Evolutionary conservation across 2,329 filamentous ascomycete genomes (phyloP).

Genomic region (Parascedosporium putredinis): DNA sequence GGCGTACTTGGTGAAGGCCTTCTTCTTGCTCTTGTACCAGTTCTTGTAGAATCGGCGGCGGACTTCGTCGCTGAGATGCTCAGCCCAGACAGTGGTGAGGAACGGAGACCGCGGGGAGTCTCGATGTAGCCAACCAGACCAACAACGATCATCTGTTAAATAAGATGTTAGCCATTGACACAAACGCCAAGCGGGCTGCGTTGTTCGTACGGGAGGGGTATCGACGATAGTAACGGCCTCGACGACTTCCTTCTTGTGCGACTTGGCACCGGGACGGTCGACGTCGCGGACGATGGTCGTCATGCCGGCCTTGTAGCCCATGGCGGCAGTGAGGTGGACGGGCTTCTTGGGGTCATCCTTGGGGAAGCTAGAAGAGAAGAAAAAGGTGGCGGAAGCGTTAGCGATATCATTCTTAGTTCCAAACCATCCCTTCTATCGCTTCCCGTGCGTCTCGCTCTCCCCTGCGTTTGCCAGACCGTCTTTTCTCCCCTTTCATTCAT

Average conservation of each 20-base stretch:
- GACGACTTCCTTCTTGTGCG: constrained; percentile 98
- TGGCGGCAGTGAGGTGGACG: constrained; percentile 92
- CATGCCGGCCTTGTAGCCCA: constrained; percentile 99
- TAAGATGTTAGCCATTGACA: constrained; percentile 61
- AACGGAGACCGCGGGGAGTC: constrained; percentile 97
- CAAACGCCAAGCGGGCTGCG: constrained; percentile 67
- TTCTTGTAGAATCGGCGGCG: constrained; percentile 99
- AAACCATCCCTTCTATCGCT: too few relatives aligned
- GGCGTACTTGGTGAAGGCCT: constrained; percentile 99
- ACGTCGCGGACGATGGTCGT: constrained; percentile 98
- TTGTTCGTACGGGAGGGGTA: constrained; percentile 90
- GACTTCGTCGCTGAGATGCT: constrained; percentile 97
- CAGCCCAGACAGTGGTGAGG: constrained; percentile 99
- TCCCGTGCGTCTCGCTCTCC: too few relatives aligned
- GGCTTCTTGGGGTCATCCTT: constrained; percentile 99
- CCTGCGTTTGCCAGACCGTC: neutral
- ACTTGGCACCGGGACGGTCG: constrained; percentile 97
- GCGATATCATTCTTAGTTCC: neutral
- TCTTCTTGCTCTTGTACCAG: constrained; percentile 99
- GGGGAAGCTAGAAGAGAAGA: constrained; percentile 62
- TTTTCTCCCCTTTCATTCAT: neutral
- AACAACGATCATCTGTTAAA: constrained; percentile 90
- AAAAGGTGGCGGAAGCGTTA: constrained; percentile 3
- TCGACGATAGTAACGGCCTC: constrained; percentile 82
- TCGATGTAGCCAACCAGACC: constrained; percentile 99